These are phyloP conservation scores for Fusarium stilboides DNA, from an alignment of 2,329 filamentous ascomycete genomes.

Conservation along the genomic window DNA sequence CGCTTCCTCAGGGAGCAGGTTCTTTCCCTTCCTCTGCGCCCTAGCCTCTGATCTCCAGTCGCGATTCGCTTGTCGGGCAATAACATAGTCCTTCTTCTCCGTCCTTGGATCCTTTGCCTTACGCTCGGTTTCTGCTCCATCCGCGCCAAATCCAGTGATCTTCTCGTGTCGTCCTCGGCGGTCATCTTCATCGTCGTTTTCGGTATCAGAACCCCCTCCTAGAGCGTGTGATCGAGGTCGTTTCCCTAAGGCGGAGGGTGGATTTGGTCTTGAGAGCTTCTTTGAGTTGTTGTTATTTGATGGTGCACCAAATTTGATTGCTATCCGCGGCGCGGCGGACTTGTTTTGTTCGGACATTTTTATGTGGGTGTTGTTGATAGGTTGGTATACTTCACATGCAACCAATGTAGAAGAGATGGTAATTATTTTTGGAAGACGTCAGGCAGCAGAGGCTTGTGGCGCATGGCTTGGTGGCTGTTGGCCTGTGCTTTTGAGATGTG, in stretches of 20 bases:
- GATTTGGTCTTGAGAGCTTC: conserved; percentile 53
- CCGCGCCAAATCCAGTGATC: conserved; percentile 66
- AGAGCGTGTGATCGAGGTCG: conserved; percentile 62
- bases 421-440: conserved; percentile 26
- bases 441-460: conserved; percentile 24
- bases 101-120: conserved; percentile 50
- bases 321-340: conserved; percentile 58
- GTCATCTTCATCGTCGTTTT: conserved; percentile 55
- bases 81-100: conserved; percentile 65
- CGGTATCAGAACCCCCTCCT: conserved; percentile 61
- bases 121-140: conserved; percentile 60
- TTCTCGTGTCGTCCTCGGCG: conserved; percentile 58
- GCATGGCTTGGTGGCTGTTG: not conserved
- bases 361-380: conserved; percentile 1
- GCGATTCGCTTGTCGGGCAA: conserved; percentile 70
- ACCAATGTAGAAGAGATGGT: not conserved
- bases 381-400: conserved; percentile 4
- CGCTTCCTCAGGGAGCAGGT: conserved; percentile 71
- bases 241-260: conserved; percentile 65
- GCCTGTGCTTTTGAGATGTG: not conserved
- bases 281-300: conserved; percentile 50
- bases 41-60: conserved; percentile 73
- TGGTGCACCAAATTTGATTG: conserved; percentile 63
- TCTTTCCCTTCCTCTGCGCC: conserved; percentile 65
- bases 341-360: conserved; percentile 50